phyloP scores from a whole-genome alignment of 1,284 basidiomycete genomes.

The Xerocomus nothofagi region DNA sequence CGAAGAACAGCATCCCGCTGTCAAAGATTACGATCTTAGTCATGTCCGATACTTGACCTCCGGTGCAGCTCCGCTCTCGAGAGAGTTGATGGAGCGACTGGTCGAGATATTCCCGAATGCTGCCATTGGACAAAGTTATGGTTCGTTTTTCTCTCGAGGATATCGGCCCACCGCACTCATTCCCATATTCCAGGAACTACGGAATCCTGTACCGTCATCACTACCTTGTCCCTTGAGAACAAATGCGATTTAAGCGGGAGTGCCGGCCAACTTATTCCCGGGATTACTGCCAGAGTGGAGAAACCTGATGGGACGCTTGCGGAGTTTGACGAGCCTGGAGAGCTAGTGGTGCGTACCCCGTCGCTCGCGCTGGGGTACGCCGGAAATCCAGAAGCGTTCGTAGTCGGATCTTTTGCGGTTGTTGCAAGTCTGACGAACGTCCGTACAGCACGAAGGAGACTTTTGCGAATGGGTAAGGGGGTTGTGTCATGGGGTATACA shows the following conservation, averaged over 20 bases:
- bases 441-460: constrained; percentile 50
- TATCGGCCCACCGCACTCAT: background rate
- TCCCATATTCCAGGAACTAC: constrained; percentile 38
- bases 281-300: constrained; percentile 53
- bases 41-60: constrained; percentile 49
- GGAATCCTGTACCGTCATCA: constrained; percentile 43
- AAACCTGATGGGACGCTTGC: constrained; percentile 62
- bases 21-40: constrained; percentile 54
- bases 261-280: constrained; percentile 57
- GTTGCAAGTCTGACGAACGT: background rate
- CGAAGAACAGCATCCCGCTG: constrained; percentile 47
- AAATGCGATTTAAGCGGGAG: constrained; percentile 55
- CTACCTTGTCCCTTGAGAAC: constrained; percentile 36
- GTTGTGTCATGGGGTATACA: background rate
- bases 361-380: constrained; percentile 59
- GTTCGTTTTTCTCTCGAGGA: constrained; percentile 30
- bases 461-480: constrained; percentile 49
- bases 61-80: constrained; percentile 63
- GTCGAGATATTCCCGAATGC: constrained; percentile 45
- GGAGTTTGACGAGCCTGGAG: constrained; percentile 63
- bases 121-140: constrained; percentile 51
- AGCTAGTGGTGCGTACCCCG: constrained; percentile 60
- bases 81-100: constrained; percentile 51
- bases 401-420: constrained; percentile 15
- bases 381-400: constrained; percentile 63